Evolutionary conservation across 257 asterid genomes (phyloP).

Genomic region (Fraxinus americana): DNA sequence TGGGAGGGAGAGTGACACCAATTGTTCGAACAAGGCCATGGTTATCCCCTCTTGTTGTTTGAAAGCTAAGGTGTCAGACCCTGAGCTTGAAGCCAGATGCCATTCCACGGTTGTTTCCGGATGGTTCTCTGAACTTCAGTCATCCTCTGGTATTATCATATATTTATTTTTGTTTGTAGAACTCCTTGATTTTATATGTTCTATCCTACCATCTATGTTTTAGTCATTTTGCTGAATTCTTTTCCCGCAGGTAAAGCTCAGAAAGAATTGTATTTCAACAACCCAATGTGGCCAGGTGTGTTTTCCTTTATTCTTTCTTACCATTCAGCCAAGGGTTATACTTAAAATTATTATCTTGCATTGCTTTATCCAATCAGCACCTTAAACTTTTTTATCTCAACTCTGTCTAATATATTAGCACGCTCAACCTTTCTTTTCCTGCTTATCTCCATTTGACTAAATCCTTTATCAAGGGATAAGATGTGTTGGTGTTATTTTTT

Average conservation of each 20-base stretch:
- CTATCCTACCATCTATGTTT: constrained; percentile 7
- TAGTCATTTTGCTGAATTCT: constrained; percentile 1
- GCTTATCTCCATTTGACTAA: not conserved
- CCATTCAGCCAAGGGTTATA: not conserved
- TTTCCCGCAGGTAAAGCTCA: constrained; percentile 49
- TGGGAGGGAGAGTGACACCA: constrained; percentile 78
- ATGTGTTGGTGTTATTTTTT: not conserved
- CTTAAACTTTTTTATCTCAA: not conserved
- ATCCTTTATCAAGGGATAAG: not conserved
- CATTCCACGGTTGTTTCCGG: constrained; percentile 93
- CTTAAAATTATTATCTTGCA: not conserved
- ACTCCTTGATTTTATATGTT: not conserved
- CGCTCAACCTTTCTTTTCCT: not conserved
- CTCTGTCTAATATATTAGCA: not conserved
- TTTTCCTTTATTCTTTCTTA: not conserved
- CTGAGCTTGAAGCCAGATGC: constrained; percentile 68
- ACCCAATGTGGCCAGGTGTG: constrained; percentile 99
- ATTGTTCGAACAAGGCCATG: constrained; percentile 43
- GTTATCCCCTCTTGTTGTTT: constrained; percentile 85
- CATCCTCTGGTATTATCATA: constrained; percentile 50
- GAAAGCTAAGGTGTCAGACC: constrained; percentile 71
- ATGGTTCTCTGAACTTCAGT: constrained; percentile 74
- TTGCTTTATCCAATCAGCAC: not conserved
- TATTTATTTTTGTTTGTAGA: not conserved
- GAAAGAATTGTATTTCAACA: constrained; percentile 66